Evolutionary conservation across 176 grass and related monocot genomes (phyloP), one percentile per base, ranked within the genome.

Genomic region (Aegilops umbellulata): DNA sequence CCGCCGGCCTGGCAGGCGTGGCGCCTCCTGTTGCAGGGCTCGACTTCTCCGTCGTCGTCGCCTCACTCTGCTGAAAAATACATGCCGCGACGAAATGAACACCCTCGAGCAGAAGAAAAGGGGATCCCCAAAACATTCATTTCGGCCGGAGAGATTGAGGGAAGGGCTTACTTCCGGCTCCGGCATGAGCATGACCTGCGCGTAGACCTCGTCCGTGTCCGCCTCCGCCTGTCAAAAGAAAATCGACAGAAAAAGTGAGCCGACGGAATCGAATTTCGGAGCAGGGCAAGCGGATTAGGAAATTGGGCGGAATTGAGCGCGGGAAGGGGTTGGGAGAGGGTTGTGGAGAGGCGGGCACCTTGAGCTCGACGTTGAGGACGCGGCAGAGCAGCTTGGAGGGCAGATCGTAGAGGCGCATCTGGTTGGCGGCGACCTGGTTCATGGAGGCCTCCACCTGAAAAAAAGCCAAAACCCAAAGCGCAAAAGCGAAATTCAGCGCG

Each of bases 201-300:
- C 92, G 72, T 92, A 97, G 8, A 97, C 95, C 67, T 97, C 95
- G 89, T 97, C 95, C 34, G 95, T 97, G 57, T 97, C 95, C 23
- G 58, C 46, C 63, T 97, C 95, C 25, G 95, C 95, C 95, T 97
- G 74, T 10, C 1, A 35, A 35, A 35, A 35, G 7, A 70, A 72
- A 20, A 87, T 81, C 69, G 55, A 31, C 47, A 31, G 63, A 26
- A 68, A 27, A 57, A 25, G 58, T 66, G 16, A 83, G 36, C n/a
- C 27, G 47, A 5, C 10, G 0, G 15, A 78, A 36, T 16, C 36
- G 26, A 69, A 74, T 73, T 82, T 76, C 8, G 23, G 11, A 0
- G 27, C 15, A 25, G 31, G 31, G 70, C 30, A 5, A 27, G 17
- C 6, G 51, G 57, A 6, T 1, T 2, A 0, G 0, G 36, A 32